Conservation (phyloP, 208 protist genomes). For the Trichomonas vaginalis region DNA sequence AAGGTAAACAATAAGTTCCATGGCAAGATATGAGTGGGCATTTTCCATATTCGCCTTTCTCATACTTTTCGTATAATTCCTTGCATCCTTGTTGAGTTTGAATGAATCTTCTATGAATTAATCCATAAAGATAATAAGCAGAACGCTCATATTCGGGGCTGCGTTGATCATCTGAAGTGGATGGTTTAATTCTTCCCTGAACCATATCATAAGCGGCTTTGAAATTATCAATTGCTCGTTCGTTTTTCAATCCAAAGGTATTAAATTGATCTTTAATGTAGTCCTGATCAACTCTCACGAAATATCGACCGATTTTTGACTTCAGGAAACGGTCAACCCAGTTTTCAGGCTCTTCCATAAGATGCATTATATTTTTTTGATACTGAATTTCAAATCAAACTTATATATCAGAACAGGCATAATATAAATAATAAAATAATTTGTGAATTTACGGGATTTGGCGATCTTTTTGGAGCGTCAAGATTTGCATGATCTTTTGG, state of each 20-base stretch:
- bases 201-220: neutral
- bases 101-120: neutral
- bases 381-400: no score
- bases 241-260: neutral
- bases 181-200: neutral
- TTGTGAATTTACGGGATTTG: no score
- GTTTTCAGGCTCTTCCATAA: neutral
- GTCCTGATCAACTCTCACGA: neutral
- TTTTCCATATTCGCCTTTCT: neutral
- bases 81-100: neutral
- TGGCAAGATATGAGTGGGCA: neutral
- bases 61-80: neutral
- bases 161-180: neutral
- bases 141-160: neutral
- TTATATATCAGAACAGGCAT: no score
- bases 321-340: neutral
- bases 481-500: no score
- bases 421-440: no score
- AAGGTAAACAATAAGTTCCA: neutral
- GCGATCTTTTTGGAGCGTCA: no score
- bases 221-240: neutral
- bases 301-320: neutral
- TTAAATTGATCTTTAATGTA: neutral
- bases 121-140: neutral
- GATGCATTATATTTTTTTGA: no score